Evolutionary conservation across 2,329 filamentous ascomycete genomes (phyloP), one percentile per base, ranked within the genome.

Genomic region (Neonectria sp.): DNA sequence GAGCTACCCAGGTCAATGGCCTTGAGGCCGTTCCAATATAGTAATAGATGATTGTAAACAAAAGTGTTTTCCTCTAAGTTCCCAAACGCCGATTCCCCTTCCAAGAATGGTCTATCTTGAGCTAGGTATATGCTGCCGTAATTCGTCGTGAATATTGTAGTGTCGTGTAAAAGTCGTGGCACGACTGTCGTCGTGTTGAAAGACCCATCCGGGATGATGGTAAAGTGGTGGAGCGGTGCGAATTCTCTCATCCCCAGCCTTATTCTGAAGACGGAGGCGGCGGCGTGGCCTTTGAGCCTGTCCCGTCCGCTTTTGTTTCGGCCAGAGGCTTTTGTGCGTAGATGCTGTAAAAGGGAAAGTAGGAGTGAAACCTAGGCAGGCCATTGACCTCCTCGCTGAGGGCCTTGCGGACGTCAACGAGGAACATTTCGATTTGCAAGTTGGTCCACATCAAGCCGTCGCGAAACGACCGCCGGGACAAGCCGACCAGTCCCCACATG

Each of bases 381-480:
- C 77, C 77, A 24, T 80, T 76, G 9, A 71, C 73, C 24, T 79
- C 77, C 24, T 79, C 78, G 49, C 74, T 79, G n/a, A 84, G 64
- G 11, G 79, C 70, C 70, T 80, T 82, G 35, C 83, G 78, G 7
- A 85, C 82, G 12, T 82, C 78, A 31, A 85, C 71, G 6, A 85
- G 78, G 40, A 84, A 83, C 75, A 84, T 81, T 69, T 84, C 81
- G 35, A 83, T 82, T 69, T 84, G 81, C 17, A 82, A 62, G 29
- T 71, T 52, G 1, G 82, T 83, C 83, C 83, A 85, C 6, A 75
- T 70, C 2, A 84, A 75, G 0, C 82, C 82, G 15, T 81, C 78
- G 9, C 79, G 79, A 56, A 85, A 79, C 1, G 83, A 81, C 27
- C 78, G 75, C 51, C 80, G 76, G 9, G 81, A 73, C 9, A 84